Conservation (phyloP, 441 rosid species). For the Populus hybrid region DNA sequence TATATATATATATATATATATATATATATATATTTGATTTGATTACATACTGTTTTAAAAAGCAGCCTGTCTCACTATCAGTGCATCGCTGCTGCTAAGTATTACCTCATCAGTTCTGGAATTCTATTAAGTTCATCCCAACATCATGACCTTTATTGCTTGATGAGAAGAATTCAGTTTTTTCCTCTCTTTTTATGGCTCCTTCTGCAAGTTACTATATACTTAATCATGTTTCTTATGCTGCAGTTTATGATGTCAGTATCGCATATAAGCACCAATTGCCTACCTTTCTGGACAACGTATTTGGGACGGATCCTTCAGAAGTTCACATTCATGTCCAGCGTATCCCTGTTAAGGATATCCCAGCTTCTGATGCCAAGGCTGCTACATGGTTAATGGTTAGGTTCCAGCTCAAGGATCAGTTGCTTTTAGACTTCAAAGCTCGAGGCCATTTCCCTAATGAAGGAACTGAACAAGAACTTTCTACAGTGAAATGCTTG, state of each 20-base stretch:
- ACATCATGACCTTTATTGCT: neutral
- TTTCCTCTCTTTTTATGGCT: neutral
- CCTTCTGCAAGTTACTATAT: neutral
- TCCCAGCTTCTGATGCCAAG: slow-evolving; percentile 55
- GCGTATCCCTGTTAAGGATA: slow-evolving; percentile 45
- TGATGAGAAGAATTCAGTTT: neutral
- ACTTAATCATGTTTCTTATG: neutral
- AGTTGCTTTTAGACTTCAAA: slow-evolving; percentile 62
- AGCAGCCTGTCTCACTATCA: neutral
- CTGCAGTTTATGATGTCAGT: slow-evolving; percentile 86
- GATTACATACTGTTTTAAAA: neutral
- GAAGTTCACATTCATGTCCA: slow-evolving; percentile 88
- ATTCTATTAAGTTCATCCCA: neutral
- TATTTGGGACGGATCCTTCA: slow-evolving; percentile 80
- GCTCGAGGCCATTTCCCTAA: slow-evolving; percentile 62
- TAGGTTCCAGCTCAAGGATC: slow-evolving; percentile 65
- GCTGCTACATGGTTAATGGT: slow-evolving; percentile 67
- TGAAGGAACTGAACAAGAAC: slow-evolving; percentile 52
- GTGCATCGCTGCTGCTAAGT: neutral
- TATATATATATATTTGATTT: neutral
- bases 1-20: no score
- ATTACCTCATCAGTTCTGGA: neutral
- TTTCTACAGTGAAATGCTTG: slow-evolving; percentile 58
- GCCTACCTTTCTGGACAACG: slow-evolving; percentile 87
- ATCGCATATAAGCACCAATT: slow-evolving; percentile 83